Conservation (phyloP, 2,329 filamentous ascomycete species). For the Cladophialophora chaetospira region DNA sequence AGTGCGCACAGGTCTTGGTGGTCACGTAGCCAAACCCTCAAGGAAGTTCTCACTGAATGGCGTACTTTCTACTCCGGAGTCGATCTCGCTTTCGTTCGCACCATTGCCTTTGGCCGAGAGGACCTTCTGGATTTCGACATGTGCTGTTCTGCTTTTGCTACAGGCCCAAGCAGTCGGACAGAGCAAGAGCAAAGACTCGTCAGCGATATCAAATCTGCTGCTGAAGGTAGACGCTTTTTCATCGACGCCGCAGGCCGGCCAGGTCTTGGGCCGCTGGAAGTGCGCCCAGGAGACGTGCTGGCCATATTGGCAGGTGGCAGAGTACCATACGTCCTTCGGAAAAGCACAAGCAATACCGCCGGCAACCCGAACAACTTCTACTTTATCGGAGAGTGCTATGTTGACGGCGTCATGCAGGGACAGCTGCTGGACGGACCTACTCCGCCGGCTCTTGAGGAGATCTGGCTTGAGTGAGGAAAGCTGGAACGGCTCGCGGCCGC, state of each 20-base stretch:
- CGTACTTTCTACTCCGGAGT: background rate
- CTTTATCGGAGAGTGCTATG: background rate
- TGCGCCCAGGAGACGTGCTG: background rate
- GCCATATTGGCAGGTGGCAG: background rate
- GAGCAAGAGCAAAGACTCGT: background rate
- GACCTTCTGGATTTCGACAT: no score
- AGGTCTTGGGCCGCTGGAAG: background rate
- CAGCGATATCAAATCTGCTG: background rate
- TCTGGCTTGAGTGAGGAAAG: background rate
- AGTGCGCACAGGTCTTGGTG: background rate
- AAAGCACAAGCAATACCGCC: background rate
- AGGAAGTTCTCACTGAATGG: background rate
- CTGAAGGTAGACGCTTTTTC: background rate
- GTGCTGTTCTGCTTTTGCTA: background rate
- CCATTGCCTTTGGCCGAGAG: background rate
- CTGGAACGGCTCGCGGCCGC: no score
- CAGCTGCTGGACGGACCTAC: background rate
- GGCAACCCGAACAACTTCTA: background rate
- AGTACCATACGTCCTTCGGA: background rate
- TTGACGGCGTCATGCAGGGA: background rate
- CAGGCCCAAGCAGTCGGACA: background rate
- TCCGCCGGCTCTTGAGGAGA: background rate
- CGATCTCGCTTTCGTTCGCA: background rate
- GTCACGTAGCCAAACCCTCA: background rate
- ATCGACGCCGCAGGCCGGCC: background rate